Evolutionary conservation across 2,329 filamentous ascomycete species (phyloP).

Genomic region (Hymenoscyphus fructigenus): DNA sequence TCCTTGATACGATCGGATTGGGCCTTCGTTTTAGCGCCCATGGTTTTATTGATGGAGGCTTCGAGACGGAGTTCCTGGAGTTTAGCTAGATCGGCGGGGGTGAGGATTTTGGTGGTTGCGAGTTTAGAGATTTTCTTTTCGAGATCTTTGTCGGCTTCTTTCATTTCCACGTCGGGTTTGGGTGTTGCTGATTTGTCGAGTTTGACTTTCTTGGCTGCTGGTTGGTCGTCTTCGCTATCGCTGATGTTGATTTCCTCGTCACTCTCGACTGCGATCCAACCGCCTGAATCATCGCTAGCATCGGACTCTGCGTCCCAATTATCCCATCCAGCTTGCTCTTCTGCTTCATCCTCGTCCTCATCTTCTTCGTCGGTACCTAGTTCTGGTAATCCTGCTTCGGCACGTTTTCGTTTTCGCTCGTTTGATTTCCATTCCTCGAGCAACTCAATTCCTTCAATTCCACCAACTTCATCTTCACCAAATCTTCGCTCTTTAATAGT

Average conservation of each 20-base stretch:
- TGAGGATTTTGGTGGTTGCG: conserved; percentile 91
- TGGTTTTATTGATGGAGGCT: conserved; percentile 66
- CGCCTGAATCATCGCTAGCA: conserved; percentile 70
- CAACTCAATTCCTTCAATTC: conserved; percentile 89
- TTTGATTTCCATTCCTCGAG: conserved; percentile 93
- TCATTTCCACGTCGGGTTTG: conserved; percentile 41
- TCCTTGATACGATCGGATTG: conserved; percentile 40
- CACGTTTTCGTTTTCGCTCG: conserved; percentile 71
- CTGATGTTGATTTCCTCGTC: conserved; percentile 77
- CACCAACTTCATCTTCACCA: conserved; percentile 76
- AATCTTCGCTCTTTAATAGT: conserved; percentile 75
- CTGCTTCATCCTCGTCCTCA: conserved; percentile 53
- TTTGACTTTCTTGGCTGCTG: conserved; percentile 64
- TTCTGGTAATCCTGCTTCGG: conserved; percentile 66
- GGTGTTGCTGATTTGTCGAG: conserved; percentile 40
- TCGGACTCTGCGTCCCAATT: conserved; percentile 42
- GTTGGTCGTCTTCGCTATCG: conserved; percentile 73
- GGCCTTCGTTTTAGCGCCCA: conserved; percentile 47
- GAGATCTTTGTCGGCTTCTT: conserved; percentile 41
- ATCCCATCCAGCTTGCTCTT: conserved; percentile 30
- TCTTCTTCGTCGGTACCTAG: conserved; percentile 61
- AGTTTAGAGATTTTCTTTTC: conserved; percentile 63
- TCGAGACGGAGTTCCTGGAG: conserved; percentile 81
- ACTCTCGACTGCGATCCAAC: conserved; percentile 88
- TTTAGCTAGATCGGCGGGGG: conserved; percentile 93